Conservation (phyloP, 2,329 filamentous ascomycete species). For the Penicillium sp. region DNA sequence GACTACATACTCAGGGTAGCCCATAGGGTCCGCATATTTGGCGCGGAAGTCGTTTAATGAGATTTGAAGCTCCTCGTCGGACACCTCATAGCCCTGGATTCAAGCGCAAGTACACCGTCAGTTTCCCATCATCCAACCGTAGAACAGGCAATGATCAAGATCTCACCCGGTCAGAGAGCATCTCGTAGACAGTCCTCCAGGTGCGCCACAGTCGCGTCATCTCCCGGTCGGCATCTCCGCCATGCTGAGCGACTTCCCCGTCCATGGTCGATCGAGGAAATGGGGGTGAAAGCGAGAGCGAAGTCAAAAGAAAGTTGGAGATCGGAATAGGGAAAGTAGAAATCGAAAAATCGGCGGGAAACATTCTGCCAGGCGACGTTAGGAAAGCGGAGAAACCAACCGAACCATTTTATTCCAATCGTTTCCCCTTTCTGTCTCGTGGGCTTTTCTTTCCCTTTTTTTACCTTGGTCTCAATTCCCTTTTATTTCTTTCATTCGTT, state of each 20-base stretch:
- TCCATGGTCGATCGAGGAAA: slow-evolving; percentile 30
- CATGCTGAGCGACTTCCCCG: slow-evolving; percentile 34
- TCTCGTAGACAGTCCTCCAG: slow-evolving; percentile 88
- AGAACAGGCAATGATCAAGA: not conserved
- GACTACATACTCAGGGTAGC: slow-evolving; percentile 65
- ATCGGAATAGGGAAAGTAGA: slow-evolving; percentile 17
- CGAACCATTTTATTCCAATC: slow-evolving; percentile 22
- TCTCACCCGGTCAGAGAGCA: slow-evolving; percentile 82
- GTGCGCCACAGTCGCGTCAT: slow-evolving; percentile 79
- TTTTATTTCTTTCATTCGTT: slow-evolving; percentile 11
- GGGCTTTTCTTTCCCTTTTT: slow-evolving; percentile 10
- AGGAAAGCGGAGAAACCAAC: slow-evolving; percentile 26
- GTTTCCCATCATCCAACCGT: not conserved
- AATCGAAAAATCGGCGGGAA: slow-evolving; percentile 25
- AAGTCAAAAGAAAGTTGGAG: slow-evolving; percentile 4
- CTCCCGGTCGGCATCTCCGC: slow-evolving; percentile 39
- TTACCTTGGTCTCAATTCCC: slow-evolving; percentile 10
- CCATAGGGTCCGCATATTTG: slow-evolving; percentile 67
- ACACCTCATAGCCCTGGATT: slow-evolving; percentile 79
- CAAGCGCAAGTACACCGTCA: slow-evolving; percentile 19
- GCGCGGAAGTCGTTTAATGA: slow-evolving; percentile 73
- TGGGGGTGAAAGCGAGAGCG: not conserved
- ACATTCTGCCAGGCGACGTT: slow-evolving; percentile 24
- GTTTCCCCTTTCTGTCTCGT: slow-evolving; percentile 21
- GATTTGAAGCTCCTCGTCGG: slow-evolving; percentile 83